Evolutionary conservation across 2,329 filamentous ascomycete species (phyloP).

Genomic region (Chrysoporthe puriensis): DNA sequence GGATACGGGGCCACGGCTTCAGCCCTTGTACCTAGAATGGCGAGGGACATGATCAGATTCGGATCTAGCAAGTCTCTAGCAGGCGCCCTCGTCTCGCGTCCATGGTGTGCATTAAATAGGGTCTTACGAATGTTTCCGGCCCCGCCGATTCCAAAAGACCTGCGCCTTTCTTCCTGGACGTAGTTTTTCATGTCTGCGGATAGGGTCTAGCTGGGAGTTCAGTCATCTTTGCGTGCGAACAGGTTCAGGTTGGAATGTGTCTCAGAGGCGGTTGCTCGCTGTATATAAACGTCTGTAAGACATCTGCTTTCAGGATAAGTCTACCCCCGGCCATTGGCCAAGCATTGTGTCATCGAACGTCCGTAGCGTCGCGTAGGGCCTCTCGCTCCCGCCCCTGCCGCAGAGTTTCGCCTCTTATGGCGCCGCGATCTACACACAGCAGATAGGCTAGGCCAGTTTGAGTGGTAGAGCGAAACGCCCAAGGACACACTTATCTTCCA

Average conservation of each 20-base stretch:
- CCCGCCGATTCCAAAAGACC: conserved; percentile 24
- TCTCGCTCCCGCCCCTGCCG: neutral
- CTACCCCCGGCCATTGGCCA: conserved; percentile 16
- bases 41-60: neutral
- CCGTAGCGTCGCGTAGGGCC: conserved; percentile 2
- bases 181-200: neutral
- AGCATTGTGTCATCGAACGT: conserved; percentile 12
- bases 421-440: conserved; percentile 12
- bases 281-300: neutral
- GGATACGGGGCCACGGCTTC: conserved; percentile 16
- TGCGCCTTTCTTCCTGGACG: neutral
- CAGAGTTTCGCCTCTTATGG: neutral
- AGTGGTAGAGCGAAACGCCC: conserved; percentile 12
- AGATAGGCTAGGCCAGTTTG: conserved; percentile 17
- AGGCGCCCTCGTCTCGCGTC: neutral
- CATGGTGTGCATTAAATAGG: no score
- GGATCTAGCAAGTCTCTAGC: no score
- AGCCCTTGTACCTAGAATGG: conserved; percentile 12
- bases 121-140: conserved; percentile 24
- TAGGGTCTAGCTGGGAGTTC: neutral
- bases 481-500: neutral
- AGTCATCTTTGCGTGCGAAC: neutral
- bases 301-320: conserved; percentile 12
- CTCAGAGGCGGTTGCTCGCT: no score
- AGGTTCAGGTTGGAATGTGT: no score